Evolutionary conservation across 176 grass and related monocot species (phyloP).

Genomic region (Musa schizocarpa): DNA sequence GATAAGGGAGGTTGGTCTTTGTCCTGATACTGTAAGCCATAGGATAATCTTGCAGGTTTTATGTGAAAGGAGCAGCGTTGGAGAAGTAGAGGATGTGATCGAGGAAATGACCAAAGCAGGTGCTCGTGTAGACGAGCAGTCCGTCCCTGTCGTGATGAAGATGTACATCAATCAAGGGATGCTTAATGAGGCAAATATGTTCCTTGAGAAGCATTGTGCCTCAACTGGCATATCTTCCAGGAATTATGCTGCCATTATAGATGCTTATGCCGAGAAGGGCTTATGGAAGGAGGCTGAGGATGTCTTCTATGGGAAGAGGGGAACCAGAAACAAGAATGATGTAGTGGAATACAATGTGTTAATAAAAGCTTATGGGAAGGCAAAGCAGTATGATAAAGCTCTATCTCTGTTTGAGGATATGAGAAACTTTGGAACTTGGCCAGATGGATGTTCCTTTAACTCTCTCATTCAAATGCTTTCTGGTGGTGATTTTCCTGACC

Average conservation of each 20-base stretch:
- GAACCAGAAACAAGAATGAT: constrained; percentile 21
- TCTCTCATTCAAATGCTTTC: constrained; percentile 77
- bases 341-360: constrained; percentile 64
- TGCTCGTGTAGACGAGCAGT: constrained; percentile 35
- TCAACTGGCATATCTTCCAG: constrained; percentile 39
- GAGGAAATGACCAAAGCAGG: constrained; percentile 27
- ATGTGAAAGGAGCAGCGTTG: constrained; percentile 39
- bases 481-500: constrained; percentile 37
- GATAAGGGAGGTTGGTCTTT: constrained; percentile 29
- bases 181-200: constrained; percentile 39
- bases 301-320: constrained; percentile 39
- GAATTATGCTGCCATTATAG: constrained; percentile 49
- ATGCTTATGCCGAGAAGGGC: constrained; percentile 46
- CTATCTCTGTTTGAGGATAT: constrained; percentile 45
- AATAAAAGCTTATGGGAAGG: constrained; percentile 58
- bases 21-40: constrained; percentile 45
- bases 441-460: constrained; percentile 62
- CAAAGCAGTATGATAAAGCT: constrained; percentile 53
- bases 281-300: constrained; percentile 55
- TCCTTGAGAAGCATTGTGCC: constrained; percentile 51
- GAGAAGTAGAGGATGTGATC: constrained; percentile 36
- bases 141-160: constrained; percentile 50
- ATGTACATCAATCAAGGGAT: constrained; percentile 65
- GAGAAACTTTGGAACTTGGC: constrained; percentile 36
- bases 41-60: constrained; percentile 52